Evolutionary conservation across 805 yeast species (phyloP).

Genomic region (Groenewaldozyma tartarivorans): DNA sequence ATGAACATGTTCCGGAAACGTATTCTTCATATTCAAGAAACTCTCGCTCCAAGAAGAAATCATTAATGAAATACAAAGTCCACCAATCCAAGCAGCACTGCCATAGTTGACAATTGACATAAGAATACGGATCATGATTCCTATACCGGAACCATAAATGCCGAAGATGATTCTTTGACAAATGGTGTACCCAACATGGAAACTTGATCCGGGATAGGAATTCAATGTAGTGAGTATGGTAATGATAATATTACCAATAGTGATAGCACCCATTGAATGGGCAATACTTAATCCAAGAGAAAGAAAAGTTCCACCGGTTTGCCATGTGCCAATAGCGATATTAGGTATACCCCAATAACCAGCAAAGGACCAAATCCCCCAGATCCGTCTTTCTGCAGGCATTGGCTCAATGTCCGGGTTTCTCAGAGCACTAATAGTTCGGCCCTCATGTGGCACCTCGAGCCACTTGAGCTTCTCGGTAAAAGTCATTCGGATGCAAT

Average conservation of each 20-base stretch:
- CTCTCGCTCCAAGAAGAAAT: slow-evolving; percentile 31
- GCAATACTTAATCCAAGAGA: slow-evolving; percentile 37
- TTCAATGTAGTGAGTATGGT: slow-evolving; percentile 33
- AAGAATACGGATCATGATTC: slow-evolving; percentile 26
- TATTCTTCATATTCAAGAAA: slow-evolving; percentile 33
- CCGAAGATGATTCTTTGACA: slow-evolving; percentile 39
- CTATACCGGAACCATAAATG: slow-evolving; percentile 33
- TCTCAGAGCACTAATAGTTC: slow-evolving; percentile 6
- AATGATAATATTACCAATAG: slow-evolving; percentile 35
- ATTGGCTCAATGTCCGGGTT: slow-evolving; percentile 35
- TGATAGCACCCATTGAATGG: slow-evolving; percentile 36
- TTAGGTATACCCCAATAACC: slow-evolving; percentile 19
- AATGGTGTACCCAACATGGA: slow-evolving; percentile 40
- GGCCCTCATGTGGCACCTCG: background rate
- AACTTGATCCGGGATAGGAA: slow-evolving; percentile 36
- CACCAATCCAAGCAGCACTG: slow-evolving; percentile 39
- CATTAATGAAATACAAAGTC: slow-evolving; percentile 32
- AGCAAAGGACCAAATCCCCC: slow-evolving; percentile 36
- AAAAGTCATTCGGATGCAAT: background rate
- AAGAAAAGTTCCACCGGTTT: slow-evolving; percentile 34
- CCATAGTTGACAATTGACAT: slow-evolving; percentile 40
- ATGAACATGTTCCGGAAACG: slow-evolving; percentile 30
- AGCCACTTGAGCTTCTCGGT: background rate
- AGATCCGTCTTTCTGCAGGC: slow-evolving; percentile 36
- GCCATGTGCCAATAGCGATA: slow-evolving; percentile 33